Conservation (phyloP, 495 filamentous ascomycete genomes). For the Recurvomyces mirabilis region DNA sequence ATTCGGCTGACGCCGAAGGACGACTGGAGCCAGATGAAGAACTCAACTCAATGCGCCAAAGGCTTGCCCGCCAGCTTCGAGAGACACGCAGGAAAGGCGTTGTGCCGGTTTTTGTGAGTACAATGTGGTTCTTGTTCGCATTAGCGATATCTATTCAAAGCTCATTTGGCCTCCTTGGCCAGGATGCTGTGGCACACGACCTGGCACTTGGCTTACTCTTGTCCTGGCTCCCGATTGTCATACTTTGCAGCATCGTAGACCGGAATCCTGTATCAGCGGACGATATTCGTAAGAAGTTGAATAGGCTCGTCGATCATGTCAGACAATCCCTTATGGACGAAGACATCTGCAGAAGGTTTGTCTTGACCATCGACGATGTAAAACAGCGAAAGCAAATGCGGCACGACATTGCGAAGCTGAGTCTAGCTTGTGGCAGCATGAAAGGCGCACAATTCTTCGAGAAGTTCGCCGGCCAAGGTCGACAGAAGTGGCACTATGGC, state of each 20-base stretch:
- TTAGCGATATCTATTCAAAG: slow-evolving; percentile 36
- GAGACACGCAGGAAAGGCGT: slow-evolving; percentile 32
- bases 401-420: slow-evolving; percentile 8
- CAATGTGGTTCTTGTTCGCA: slow-evolving; percentile 32
- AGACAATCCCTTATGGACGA: slow-evolving; percentile 25
- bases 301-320: slow-evolving; percentile 27
- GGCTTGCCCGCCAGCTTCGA: slow-evolving; percentile 30
- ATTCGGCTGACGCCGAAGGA: neutral
- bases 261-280: slow-evolving; percentile 37
- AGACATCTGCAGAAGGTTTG: slow-evolving; percentile 16
- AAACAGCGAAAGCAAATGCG: slow-evolving; percentile 5
- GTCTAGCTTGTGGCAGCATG: slow-evolving; percentile 9
- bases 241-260: slow-evolving; percentile 38
- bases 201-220: slow-evolving; percentile 39
- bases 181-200: slow-evolving; percentile 34
- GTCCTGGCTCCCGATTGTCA: slow-evolving; percentile 39
- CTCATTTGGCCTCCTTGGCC: slow-evolving; percentile 34
- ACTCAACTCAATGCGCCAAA: slow-evolving; percentile 23
- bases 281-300: slow-evolving; percentile 31
- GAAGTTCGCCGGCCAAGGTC: slow-evolving; percentile 38
- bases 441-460: slow-evolving; percentile 25
- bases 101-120: slow-evolving; percentile 34
- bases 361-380: slow-evolving; percentile 12
- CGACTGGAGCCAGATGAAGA: slow-evolving; percentile 1
- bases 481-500: slow-evolving; percentile 36